phyloP scores from a whole-genome alignment of 495 filamentous ascomycete species.

The Immersiella caudata region DNA sequence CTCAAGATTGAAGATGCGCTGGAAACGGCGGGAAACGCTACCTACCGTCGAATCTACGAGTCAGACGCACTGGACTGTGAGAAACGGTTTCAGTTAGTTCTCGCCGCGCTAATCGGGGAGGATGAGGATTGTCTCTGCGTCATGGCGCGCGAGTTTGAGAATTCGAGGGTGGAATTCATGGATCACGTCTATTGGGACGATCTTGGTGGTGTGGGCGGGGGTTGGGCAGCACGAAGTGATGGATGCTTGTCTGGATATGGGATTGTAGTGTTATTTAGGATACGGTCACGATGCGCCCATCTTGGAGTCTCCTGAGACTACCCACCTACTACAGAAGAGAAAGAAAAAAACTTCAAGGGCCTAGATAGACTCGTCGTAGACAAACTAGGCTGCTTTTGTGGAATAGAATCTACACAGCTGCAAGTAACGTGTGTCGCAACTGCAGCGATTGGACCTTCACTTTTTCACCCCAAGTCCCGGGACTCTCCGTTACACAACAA shows the following conservation, averaged over 20 bases:
- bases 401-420: no score
- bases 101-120: constrained; percentile 25
- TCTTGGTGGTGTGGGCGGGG: constrained; percentile 17
- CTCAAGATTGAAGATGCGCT: constrained; percentile 63
- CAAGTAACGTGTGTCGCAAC: no score
- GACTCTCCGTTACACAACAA: no score
- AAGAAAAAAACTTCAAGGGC: no score
- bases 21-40: constrained; percentile 49
- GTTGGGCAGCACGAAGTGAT: neutral
- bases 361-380: no score
- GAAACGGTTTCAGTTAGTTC: constrained; percentile 32
- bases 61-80: constrained; percentile 13
- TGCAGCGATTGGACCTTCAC: no score
- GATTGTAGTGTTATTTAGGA: neutral
- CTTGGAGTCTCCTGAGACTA: no score
- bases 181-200: constrained; percentile 41
- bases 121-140: constrained; percentile 38
- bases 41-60: constrained; percentile 35
- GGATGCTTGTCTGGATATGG: neutral
- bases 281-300: neutral
- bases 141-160: constrained; percentile 36
- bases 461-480: no score
- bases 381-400: no score
- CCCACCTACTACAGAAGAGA: no score
- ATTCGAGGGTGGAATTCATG: constrained; percentile 31